Evolutionary conservation across 495 filamentous ascomycete genomes (phyloP).

Genomic region (Peziza echinospora): DNA sequence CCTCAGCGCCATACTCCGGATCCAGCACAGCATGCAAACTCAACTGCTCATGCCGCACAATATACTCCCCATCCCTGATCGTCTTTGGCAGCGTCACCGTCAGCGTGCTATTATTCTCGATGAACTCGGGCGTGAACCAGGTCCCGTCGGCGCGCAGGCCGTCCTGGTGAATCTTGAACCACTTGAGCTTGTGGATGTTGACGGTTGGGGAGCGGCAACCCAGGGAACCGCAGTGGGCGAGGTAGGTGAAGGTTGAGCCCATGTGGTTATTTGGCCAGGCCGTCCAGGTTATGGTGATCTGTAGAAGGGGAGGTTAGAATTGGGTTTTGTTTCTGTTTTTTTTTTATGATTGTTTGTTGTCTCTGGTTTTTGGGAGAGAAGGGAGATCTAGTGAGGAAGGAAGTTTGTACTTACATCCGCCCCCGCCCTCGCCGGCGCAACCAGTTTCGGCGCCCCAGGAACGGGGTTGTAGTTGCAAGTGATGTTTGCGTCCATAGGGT

Average conservation of each 20-base stretch:
- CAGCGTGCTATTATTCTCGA: constrained; percentile 44
- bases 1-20: constrained; percentile 40
- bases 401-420: neutral
- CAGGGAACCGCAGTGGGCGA: neutral
- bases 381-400: too few species aligned
- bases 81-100: constrained; percentile 44
- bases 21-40: constrained; percentile 43
- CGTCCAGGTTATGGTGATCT: constrained; percentile 41
- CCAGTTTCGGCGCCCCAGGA: neutral
- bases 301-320: neutral
- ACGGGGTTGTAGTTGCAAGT: neutral
- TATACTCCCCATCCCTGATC: constrained; percentile 50
- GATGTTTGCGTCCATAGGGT: neutral
- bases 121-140: constrained; percentile 45
- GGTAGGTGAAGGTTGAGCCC: constrained; percentile 39
- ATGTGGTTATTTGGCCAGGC: constrained; percentile 44
- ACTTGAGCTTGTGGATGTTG: constrained; percentile 29
- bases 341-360: too few species aligned
- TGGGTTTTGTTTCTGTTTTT: too few species aligned
- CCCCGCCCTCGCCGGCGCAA: neutral
- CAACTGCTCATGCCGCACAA: constrained; percentile 65
- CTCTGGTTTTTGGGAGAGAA: too few species aligned
- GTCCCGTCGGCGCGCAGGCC: constrained; percentile 5
- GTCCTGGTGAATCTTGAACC: constrained; percentile 9
- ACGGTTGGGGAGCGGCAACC: neutral